Percentiles rank a stretch among this genome's conserved stretches.
Conservation (phyloP, 1,284 basidiomycete genomes). For the Afroboletus lepidellus region DNA sequence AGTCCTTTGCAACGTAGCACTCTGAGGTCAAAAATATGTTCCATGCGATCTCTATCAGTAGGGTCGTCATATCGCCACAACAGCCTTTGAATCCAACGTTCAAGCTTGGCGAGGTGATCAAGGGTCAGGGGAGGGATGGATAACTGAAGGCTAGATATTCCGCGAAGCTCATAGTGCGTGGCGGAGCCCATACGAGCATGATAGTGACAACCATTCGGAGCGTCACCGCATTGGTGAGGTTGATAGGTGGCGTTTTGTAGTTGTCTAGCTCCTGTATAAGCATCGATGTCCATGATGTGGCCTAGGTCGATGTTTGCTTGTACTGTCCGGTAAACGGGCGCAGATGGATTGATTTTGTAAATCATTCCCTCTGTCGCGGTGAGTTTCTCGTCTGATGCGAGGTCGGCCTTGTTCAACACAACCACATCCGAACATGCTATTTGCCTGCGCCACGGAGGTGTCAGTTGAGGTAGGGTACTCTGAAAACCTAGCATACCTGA, state of each 20-base stretch:
- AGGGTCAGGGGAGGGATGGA: constrained; percentile 56
- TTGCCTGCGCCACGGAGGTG: constrained; percentile 55
- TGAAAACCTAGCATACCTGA: constrained; percentile 49
- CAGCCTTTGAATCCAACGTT: constrained; percentile 74
- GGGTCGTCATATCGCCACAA: constrained; percentile 68
- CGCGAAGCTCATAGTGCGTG: constrained; percentile 63
- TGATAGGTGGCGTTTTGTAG: constrained; percentile 27
- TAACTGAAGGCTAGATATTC: constrained; percentile 74
- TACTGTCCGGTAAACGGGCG: constrained; percentile 69
- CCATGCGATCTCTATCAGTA: constrained; percentile 6
- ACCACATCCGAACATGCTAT: constrained; percentile 89
- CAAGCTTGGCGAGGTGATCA: constrained; percentile 50
- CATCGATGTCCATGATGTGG: constrained; percentile 75
- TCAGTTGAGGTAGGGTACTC: background rate
- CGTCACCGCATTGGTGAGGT: constrained; percentile 30
- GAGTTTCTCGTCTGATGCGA: constrained; percentile 49
- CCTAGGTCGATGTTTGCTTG: constrained; percentile 69
- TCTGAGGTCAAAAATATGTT: constrained; percentile 38
- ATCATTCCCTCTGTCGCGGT: constrained; percentile 57
- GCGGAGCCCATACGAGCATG: constrained; percentile 4
- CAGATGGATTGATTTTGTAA: constrained; percentile 73
- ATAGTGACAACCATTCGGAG: constrained; percentile 24
- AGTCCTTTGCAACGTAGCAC: constrained; percentile 86
- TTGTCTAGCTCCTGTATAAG: constrained; percentile 51
- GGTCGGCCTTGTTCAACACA: constrained; percentile 84